A percentile compares a stretch with the other conserved stretches of the same genome.
phyloP scores from a whole-genome alignment of 768 basidiomycete species.

The Pisolithus orientalis region DNA sequence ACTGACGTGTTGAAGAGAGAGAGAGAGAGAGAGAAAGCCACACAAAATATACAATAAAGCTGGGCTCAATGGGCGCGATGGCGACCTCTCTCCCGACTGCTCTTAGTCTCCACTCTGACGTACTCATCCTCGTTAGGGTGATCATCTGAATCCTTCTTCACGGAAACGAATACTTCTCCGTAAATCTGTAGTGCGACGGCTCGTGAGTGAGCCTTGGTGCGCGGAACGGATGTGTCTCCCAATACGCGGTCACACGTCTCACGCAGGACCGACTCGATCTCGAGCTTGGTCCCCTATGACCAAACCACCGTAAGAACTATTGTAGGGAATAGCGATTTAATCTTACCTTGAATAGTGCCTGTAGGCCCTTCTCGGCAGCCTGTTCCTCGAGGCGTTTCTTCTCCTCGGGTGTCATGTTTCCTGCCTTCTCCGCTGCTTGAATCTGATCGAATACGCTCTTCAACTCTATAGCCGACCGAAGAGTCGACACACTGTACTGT shows the following conservation, averaged over 20 bases:
- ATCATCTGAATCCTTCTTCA: slow-evolving; percentile 54
- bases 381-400: slow-evolving; percentile 82
- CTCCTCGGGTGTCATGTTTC: slow-evolving; percentile 72
- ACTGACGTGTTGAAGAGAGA: background rate
- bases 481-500: slow-evolving; percentile 62
- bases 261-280: slow-evolving; percentile 82
- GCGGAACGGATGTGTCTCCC: slow-evolving; percentile 45
- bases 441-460: slow-evolving; percentile 91
- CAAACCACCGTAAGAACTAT: background rate
- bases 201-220: slow-evolving; percentile 58
- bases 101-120: slow-evolving; percentile 73
- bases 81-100: slow-evolving; percentile 44
- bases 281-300: slow-evolving; percentile 78
- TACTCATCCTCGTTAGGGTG: slow-evolving; percentile 66
- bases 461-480: slow-evolving; percentile 82
- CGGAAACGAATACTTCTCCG: slow-evolving; percentile 69
- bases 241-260: slow-evolving; percentile 85
- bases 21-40: background rate
- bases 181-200: slow-evolving; percentile 81
- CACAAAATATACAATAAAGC: too few relatives aligned
- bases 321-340: background rate
- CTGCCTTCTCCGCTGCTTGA: slow-evolving; percentile 82
- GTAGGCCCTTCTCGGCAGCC: slow-evolving; percentile 88
- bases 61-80: slow-evolving; percentile 15
- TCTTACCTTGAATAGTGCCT: slow-evolving; percentile 81